Conservation (phyloP, 805 yeast genomes). For the Komagataella pseudopastoris region DNA sequence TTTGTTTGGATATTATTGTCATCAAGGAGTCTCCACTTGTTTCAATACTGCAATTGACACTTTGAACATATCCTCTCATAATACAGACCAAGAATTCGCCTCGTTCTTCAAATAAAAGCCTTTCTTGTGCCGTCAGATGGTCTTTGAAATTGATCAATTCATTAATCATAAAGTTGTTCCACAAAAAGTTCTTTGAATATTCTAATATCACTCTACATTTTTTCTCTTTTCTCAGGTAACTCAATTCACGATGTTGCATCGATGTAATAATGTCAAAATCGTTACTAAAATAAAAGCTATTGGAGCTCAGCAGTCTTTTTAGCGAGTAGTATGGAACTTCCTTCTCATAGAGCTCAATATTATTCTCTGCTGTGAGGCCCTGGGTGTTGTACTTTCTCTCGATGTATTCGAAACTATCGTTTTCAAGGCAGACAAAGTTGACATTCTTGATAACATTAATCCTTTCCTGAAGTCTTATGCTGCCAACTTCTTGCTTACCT, state of each 20-base stretch:
- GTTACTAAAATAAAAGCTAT: constrained; percentile 31
- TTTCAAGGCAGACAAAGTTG: constrained; percentile 50
- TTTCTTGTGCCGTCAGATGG: constrained; percentile 26
- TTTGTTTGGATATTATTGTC: constrained; percentile 38
- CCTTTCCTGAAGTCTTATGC: constrained; percentile 39
- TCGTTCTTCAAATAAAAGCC: constrained; percentile 22
- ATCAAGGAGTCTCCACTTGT: constrained; percentile 16
- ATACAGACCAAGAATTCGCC: constrained; percentile 34
- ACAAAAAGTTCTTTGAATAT: constrained; percentile 31
- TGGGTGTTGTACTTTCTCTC: constrained; percentile 5
- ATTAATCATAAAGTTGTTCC: constrained; percentile 35
- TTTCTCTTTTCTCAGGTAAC: constrained; percentile 2
- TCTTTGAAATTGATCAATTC: constrained; percentile 33
- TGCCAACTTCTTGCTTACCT: constrained; percentile 39
- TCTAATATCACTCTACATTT: constrained; percentile 20
- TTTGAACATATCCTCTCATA: constrained; percentile 33
- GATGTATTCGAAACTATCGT: constrained; percentile 35
- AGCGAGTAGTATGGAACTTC: constrained; percentile 19
- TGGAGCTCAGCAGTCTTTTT: constrained; percentile 25
- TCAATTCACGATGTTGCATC: constrained; percentile 33
- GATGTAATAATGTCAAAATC: constrained; percentile 31
- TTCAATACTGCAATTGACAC: constrained; percentile 20
- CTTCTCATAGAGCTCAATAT: constrained; percentile 1
- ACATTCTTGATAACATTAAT: constrained; percentile 44
- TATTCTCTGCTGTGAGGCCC: neutral